These are phyloP conservation scores for Mortierella sp. DNA, from an alignment of 371 early-diverging fungal genomes.

Conservation along the genomic window DNA sequence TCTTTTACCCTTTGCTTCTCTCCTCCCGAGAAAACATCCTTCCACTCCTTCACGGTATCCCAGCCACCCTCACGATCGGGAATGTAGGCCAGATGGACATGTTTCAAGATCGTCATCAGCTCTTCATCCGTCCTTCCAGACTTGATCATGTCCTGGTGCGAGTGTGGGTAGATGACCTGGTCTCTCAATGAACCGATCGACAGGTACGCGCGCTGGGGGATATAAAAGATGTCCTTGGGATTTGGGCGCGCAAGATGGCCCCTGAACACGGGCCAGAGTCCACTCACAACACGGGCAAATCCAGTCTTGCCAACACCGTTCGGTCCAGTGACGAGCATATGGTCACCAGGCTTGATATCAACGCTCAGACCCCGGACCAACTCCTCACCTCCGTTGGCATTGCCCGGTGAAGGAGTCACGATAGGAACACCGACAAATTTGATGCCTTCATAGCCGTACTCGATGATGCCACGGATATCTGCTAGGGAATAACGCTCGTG, in stretches of 20 bases:
- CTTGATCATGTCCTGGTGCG: conserved; percentile 77
- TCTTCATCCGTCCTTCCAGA: conserved; percentile 84
- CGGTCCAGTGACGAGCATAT: conserved; percentile 80
- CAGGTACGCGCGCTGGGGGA: conserved; percentile 92
- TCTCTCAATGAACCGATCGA: conserved; percentile 87
- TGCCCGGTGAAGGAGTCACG: conserved; percentile 74
- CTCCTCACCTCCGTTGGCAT: conserved; percentile 70
- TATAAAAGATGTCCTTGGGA: conserved; percentile 81
- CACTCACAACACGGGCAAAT: conserved; percentile 83
- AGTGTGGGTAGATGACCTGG: conserved; percentile 92
- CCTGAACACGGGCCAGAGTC: conserved; percentile 90
- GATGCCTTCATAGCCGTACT: conserved; percentile 63
- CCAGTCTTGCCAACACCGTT: conserved; percentile 89
- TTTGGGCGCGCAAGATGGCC: conserved; percentile 77
- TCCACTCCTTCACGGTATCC: conserved; percentile 92
- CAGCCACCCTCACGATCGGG: conserved; percentile 90
- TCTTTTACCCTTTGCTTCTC: conserved; percentile 87
- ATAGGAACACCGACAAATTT: conserved; percentile 74
- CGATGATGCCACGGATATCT: conserved; percentile 64
- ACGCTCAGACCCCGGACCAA: conserved; percentile 70
- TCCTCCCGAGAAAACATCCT: conserved; percentile 90
- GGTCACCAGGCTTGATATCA: conserved; percentile 73
- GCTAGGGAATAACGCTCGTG: conserved; percentile 60
- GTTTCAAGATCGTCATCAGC: conserved; percentile 74
- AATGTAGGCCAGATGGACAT: conserved; percentile 79